phyloP scores from a whole-genome alignment of 1,284 basidiomycete species.

The Megacollybia platyphylla region DNA sequence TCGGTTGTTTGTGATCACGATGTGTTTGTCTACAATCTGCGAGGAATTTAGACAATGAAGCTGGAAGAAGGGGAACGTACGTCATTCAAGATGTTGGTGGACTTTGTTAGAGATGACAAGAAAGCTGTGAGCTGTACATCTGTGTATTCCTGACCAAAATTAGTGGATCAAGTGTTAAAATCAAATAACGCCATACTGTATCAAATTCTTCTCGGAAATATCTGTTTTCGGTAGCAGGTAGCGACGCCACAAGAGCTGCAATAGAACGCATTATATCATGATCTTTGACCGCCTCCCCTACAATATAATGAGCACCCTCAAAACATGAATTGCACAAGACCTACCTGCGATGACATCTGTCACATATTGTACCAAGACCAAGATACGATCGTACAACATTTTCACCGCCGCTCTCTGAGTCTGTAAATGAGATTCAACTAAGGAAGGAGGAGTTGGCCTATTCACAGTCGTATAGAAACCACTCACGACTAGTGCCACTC shows the following conservation, averaged over 20 bases:
- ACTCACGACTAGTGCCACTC: constrained; percentile 66
- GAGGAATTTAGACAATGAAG: constrained; percentile 5
- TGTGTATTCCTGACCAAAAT: constrained; percentile 69
- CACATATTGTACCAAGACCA: constrained; percentile 76
- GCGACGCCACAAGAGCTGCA: constrained; percentile 71
- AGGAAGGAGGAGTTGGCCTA: constrained; percentile 2
- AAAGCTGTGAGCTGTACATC: constrained; percentile 90
- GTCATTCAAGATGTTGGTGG: constrained; percentile 78
- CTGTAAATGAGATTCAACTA: constrained; percentile 83
- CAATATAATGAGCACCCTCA: not conserved
- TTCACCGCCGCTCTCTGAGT: constrained; percentile 91
- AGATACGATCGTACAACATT: constrained; percentile 89
- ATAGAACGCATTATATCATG: constrained; percentile 77
- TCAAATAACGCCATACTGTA: constrained; percentile 38
- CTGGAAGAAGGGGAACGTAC: constrained; percentile 32
- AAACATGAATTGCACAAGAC: constrained; percentile 9
- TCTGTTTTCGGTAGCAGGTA: constrained; percentile 75
- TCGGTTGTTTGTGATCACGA: constrained; percentile 31
- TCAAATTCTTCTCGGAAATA: constrained; percentile 78
- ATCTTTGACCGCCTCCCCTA: constrained; percentile 61
- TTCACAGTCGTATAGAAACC: constrained; percentile 1
- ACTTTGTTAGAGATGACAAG: constrained; percentile 80
- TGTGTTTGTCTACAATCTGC: constrained; percentile 60
- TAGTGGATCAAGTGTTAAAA: not conserved
- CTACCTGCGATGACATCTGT: constrained; percentile 60